Base-by-base conservation (phyloP, 768 basidiomycete genomes). In the Tylopilus subfusipes region DNA sequence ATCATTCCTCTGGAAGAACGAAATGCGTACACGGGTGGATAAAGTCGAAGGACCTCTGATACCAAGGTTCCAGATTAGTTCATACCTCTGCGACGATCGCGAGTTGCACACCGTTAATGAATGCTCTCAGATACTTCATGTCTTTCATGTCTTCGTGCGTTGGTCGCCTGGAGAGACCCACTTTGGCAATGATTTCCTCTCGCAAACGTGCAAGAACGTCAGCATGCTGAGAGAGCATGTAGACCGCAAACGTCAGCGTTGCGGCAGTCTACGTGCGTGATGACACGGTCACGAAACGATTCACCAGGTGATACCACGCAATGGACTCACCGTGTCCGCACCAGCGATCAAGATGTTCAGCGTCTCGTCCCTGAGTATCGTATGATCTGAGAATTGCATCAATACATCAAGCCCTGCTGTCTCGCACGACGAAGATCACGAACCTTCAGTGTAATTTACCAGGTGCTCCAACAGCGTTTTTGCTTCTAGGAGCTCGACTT, bases 121-220 rank as follows among this genome's bases (percentile, higher is more conserved):
- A 81, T 1, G 85, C 85, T 24, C 82, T 73, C 14, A 86, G 66
- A 57, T 79, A 86, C 63, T 81, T 84, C 81, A 86, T 82, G 5
- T 81, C 80, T 27, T 73, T 73, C 58, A 86, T 77, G 56, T 83
- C 79, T 42, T 82, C 79, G 49, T 77, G 78, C 3, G 77, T 76
- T 4, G 83, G 85, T 12, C 76, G 71, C 1, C 73, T 72, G 1
- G 70, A 72, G 1, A 70, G 63, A 0, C 85, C 84, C 8, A 86
- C 75, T 36, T 76, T 77, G 30, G 66, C 63, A 6, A 82, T 64
- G 44, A 88, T 77, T 68, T 88, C 85, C 49, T 80, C 72, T 2
- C 82, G 77, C 22, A 86, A 73, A 7, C 80, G 77, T 1, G 57
- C 31, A 18, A 75, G 65, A 44, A 84, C 73, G 1, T 73, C 61